Evolutionary conservation across 345 rosid species (phyloP), one percentile per base, ranked within the genome.

Genomic region (Combretum micranthum): DNA sequence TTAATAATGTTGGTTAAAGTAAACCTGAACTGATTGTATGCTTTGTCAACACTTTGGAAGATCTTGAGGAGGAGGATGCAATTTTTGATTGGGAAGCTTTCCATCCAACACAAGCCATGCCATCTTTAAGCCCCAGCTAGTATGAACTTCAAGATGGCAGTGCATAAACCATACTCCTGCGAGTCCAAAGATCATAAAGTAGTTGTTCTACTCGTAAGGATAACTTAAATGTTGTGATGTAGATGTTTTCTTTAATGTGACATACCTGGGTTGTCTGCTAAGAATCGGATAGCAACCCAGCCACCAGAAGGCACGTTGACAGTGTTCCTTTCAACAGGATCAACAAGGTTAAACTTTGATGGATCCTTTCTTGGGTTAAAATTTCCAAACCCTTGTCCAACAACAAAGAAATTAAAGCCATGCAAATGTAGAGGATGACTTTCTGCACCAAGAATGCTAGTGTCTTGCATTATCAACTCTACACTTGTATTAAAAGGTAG

Each of bases 341-440:
- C 58, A 15, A 55, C 45, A 42, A 55, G 58, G 39, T 55, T 55
- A 45, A 55, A 55, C 12, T 26, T 55, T 32, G 58, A 2, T 0
- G 45, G 58, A 43, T 55, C 58, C 20, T 32, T 32, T 13, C 32
- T 32, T 4, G 45, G 43, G 26, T 55, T 45, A 32, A 19, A 55
- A 43, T 55, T 55, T 43, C 58, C 58, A 32, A 55, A 55, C 17
- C 58, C 58, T 32, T 32, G 44, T 16, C 58, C 58, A 32, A 55
- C 58, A 32, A 55, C 58, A 26, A 55, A 55, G 45, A 55, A 55
- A 22, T 55, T 55, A 43, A 55, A 55, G 26, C 58, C 58, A 55
- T 55, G 45, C 8, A 55, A 43, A 18, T 55, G 46, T 1, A 55
- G 46, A 55, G 58, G 58, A 43, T 55, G 58, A 45, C 58, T 55